A percentile compares a stretch with the other conserved stretches of the same genome.
These are phyloP conservation scores for Mycena venus DNA, from an alignment of 768 basidiomycete species.

Conservation along the genomic window DNA sequence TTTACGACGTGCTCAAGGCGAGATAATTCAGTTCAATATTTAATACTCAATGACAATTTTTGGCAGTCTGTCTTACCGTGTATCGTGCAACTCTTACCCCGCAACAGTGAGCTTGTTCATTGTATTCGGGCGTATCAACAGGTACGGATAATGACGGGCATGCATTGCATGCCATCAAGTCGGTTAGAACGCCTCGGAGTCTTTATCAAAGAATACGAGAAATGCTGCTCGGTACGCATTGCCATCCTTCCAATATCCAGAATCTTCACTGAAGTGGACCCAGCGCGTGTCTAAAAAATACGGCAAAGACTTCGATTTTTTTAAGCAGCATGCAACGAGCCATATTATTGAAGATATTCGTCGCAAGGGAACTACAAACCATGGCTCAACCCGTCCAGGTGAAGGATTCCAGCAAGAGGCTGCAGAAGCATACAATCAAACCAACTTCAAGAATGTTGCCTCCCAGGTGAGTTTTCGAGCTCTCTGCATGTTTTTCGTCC, in stretches of 20 bases:
- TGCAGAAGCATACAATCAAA: conserved; percentile 42
- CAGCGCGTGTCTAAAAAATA: conserved; percentile 37
- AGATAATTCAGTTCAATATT: not conserved
- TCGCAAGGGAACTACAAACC: conserved; percentile 43
- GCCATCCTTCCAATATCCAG: not conserved
- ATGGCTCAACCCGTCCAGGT: conserved; percentile 43
- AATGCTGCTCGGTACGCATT: conserved; percentile 12
- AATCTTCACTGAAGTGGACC: too few species aligned
- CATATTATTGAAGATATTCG: conserved; percentile 42
- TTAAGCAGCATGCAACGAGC: conserved; percentile 42
- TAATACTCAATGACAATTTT: not conserved
- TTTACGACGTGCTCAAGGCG: conserved; percentile 44
- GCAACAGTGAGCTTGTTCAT: conserved; percentile 39
- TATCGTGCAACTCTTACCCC: conserved; percentile 43
- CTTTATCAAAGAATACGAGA: conserved; percentile 33
- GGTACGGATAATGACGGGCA: conserved; percentile 40
- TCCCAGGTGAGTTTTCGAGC: conserved; percentile 40
- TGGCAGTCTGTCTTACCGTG: conserved; percentile 44
- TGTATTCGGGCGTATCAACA: conserved; percentile 40
- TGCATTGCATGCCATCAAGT: conserved; percentile 41
- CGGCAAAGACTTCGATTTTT: conserved; percentile 45
- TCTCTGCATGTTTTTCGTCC: not conserved
- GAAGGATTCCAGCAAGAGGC: conserved; percentile 49
- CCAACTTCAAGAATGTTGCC: conserved; percentile 44
- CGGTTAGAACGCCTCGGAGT: conserved; percentile 33